Base-by-base conservation (phyloP, 1,139 yeast species). In the Saccharomycopsis hybrid region DNA sequence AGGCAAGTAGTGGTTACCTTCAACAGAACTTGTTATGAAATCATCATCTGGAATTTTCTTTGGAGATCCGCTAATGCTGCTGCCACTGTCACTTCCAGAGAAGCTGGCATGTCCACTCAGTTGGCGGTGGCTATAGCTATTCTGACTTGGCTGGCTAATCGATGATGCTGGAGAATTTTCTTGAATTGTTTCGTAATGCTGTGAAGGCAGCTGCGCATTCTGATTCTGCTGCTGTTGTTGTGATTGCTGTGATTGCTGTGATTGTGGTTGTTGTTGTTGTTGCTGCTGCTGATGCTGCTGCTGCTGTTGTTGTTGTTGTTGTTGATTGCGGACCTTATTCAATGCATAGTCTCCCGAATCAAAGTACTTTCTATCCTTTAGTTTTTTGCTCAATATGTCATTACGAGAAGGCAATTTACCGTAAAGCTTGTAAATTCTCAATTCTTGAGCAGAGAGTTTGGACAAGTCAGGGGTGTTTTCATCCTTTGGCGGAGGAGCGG, bases 281-380 rank as follows among this genome's bases (percentile, higher is more conserved):
- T 39, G 30, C 11, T 32, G 29, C 31, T 27, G 25, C 28, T 28
- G 29, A 5, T 35, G 33, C 7, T 28, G 7, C 18, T 36, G 39
- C 18, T 36, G 39, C 24, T 36, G 24, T n/a, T 44, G 35, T 29
- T 43, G 39, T 38, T 50, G 44, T 31, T 43, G 28, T 39, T 51
- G 51, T 41, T 51, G 39, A 28, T 33, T 36, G 9, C 54, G 41
- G n/a, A 51, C 25, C 32, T 52, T 52, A 38, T 87, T 88, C 78
- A 92, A 78, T 29, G 97, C 97, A 65, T 94, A 92, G 67, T 92
- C 99, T 27, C 98, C 98, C 55, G 96, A 86, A 62, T 92, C 99
- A 63, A 92, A 94, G 67, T 85, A 92, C 68, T 89, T 89, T 61
- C 96, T 81, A 60, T 92, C 97, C 65, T 84, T 84, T 58, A 85